These are phyloP conservation scores for Rhodotorula sp. DNA, from an alignment of 1,284 basidiomycete genomes.

Conservation along the genomic window DNA sequence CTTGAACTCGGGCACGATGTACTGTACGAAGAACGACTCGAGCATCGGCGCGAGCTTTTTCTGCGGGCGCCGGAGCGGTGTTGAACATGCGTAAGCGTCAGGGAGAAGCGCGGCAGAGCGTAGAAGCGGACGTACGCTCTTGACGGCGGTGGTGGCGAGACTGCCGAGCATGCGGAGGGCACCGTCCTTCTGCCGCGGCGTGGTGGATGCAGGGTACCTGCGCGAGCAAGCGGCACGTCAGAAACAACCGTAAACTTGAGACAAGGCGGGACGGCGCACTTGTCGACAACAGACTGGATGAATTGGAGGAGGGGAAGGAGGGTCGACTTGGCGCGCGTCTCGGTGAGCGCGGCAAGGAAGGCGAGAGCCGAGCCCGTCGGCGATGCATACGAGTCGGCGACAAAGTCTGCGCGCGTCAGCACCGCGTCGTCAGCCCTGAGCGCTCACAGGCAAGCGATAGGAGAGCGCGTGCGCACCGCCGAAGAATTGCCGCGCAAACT, in stretches of 20 bases:
- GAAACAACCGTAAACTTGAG: neutral
- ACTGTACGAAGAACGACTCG: constrained; percentile 71
- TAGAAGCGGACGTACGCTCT: constrained; percentile 40
- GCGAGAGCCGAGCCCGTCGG: constrained; percentile 74
- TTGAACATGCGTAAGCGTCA: no score
- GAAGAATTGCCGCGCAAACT: constrained; percentile 70
- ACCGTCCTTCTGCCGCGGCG: constrained; percentile 69
- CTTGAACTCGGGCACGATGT: constrained; percentile 70
- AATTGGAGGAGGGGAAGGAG: constrained; percentile 76
- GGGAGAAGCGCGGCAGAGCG: no score
- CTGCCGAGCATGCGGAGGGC: constrained; percentile 77
- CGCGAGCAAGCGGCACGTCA: neutral
- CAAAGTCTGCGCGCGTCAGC: constrained; percentile 62
- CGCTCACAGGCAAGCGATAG: neutral
- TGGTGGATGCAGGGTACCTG: constrained; percentile 45
- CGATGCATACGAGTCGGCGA: constrained; percentile 67
- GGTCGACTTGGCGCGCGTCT: constrained; percentile 71
- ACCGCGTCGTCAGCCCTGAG: neutral
- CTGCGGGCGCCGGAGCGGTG: constrained; percentile 11
- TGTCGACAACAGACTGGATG: constrained; percentile 68
- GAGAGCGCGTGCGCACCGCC: constrained; percentile 58
- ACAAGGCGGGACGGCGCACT: constrained; percentile 55
- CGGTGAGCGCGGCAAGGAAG: constrained; percentile 73
- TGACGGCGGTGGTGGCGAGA: constrained; percentile 53
- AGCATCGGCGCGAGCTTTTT: constrained; percentile 73